Evolutionary conservation across 2,329 filamentous ascomycete species (phyloP), one percentile per base, ranked within the genome.

Genomic region (Venturia effusa): DNA sequence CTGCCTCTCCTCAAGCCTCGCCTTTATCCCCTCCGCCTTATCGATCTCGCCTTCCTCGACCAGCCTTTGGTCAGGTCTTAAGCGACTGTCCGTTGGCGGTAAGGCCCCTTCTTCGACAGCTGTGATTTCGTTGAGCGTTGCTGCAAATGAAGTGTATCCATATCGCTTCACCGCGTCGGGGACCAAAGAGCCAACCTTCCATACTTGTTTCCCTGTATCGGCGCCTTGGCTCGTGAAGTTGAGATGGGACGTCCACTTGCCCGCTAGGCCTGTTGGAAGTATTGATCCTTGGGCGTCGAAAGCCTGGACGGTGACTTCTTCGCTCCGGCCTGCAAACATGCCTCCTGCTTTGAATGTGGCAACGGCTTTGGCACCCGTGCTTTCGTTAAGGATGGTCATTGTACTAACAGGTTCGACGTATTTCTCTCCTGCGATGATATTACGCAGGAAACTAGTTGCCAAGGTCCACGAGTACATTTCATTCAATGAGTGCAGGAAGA

Each of bases 361-460:
- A n/a, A 88, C 81, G 0, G 92, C 90, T 72, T 90, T 92, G 68
- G 89, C 86, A 8, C 92, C 91, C 0, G 87, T 91, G 5, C 83
- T 88, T 71, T 99, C 94, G 73, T 93, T 93, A 68, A 84, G 78
- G 40, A 99, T 84, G 30, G 87, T 86, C 90, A 97, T 94, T 54
- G 84, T 90, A 57, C 92, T 92, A 0, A 95, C 90, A 0, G 94
- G 94, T 76, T 99, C 94, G 15, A 97, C 86, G 72, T 99, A 99
- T 76, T 97, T 99, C 76, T 99, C 94, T 45, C 94, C 94, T 70
- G 96, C 93, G 64, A 99, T 95, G 62, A 99, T 91, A 73, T 99
- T 99, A 59, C 94, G 86, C 63, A 99, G 78, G 76, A 97, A 97
- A 68, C 89, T 90, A 4, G 91, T 96, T 1, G 93, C 91, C 22